Percentiles rank a stretch among this genome's conserved stretches.
These are phyloP conservation scores for Candida parachauliodes DNA, from an alignment of 805 yeast species.

Conservation along the genomic window DNA sequence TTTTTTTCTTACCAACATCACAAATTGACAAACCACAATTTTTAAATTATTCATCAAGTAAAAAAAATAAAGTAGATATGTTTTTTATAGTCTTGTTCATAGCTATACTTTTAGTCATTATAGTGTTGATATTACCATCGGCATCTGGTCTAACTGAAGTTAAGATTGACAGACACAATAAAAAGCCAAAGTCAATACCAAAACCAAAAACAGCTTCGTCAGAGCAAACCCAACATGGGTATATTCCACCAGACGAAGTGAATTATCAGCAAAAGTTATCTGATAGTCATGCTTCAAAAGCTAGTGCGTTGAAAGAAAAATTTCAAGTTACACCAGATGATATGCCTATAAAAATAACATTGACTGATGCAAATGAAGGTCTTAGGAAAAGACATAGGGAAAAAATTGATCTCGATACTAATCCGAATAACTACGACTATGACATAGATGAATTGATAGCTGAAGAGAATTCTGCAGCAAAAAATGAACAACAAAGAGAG, in stretches of 20 bases:
- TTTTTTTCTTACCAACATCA: conserved; percentile 1
- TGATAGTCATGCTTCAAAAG: conserved; percentile 10
- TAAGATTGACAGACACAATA: conserved; percentile 23
- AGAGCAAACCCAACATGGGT: conserved; percentile 22
- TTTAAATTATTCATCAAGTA: no score
- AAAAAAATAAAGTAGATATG: conserved; percentile 23
- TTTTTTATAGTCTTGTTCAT: conserved; percentile 36
- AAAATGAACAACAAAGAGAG: conserved; percentile 14
- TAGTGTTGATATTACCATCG: conserved; percentile 45
- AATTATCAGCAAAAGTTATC: conserved; percentile 10
- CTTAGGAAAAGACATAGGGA: conserved; percentile 30
- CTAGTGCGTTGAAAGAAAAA: conserved; percentile 24
- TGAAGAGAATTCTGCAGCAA: conserved; percentile 29
- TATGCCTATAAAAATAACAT: conserved; percentile 32
- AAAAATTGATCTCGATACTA: conserved; percentile 29
- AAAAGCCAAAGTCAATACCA: conserved; percentile 6
- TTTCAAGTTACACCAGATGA: conserved; percentile 32
- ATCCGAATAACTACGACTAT: conserved; percentile 42
- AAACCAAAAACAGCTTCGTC: conserved; percentile 1
- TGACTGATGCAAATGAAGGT: conserved; percentile 18
- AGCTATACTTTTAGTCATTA: conserved; percentile 38
- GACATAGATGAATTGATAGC: conserved; percentile 41
- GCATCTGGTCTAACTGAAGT: conserved; percentile 47
- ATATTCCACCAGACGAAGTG: conserved; percentile 40
- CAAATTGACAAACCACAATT: conserved; percentile 3